phyloP scores from a whole-genome alignment of 2,329 filamentous ascomycete genomes.

The Aspergillus sp. region DNA sequence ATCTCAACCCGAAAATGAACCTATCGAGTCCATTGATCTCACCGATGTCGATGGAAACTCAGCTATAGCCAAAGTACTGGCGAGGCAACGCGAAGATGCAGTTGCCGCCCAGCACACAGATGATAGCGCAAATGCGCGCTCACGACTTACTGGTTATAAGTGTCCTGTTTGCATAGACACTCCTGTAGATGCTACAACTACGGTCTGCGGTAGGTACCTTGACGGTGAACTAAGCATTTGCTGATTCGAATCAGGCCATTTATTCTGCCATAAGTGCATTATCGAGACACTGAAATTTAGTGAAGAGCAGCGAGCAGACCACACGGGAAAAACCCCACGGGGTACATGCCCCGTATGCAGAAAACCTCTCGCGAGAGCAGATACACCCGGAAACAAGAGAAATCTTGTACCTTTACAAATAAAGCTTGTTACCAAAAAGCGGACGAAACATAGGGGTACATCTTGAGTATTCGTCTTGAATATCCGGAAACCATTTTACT shows the following conservation, averaged over 20 bases:
- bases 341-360: constrained; percentile 49
- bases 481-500: background rate
- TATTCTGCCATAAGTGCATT: constrained; percentile 65
- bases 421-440: constrained; percentile 32
- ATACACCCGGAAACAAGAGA: constrained; percentile 34
- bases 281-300: constrained; percentile 59
- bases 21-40: constrained; percentile 53
- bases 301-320: constrained; percentile 48
- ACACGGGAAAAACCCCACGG: constrained; percentile 29
- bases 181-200: constrained; percentile 59
- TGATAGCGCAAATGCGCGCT: constrained; percentile 31
- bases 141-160: constrained; percentile 49
- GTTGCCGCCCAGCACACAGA: constrained; percentile 45
- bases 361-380: constrained; percentile 39
- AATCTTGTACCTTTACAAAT: constrained; percentile 41
- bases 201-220: constrained; percentile 55
- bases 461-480: background rate
- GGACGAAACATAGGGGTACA: background rate
- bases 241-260: constrained; percentile 49
- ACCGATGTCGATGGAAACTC: constrained; percentile 44
- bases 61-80: constrained; percentile 45
- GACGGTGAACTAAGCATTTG: background rate
- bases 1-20: constrained; percentile 8
- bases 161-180: constrained; percentile 67
- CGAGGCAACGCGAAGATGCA: constrained; percentile 55